phyloP scores from a whole-genome alignment of 225 moss, liverwort and hornwort genomes.

The Pseudoscleropodium purum region DNA sequence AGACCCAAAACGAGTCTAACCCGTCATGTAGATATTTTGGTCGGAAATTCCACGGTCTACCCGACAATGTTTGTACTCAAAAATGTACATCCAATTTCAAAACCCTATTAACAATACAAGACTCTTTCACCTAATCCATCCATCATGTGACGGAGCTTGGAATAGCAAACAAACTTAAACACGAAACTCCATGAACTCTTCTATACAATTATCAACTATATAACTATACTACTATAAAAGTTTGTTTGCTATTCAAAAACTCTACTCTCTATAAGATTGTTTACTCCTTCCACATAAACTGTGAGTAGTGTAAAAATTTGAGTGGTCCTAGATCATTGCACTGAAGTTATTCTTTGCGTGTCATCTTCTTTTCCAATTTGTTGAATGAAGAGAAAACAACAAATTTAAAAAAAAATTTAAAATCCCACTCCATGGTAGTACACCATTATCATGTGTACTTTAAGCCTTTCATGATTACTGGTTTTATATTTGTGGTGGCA shows the following conservation, averaged over 20 bases:
- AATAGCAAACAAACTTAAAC: background rate
- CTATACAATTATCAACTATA: too few relatives aligned
- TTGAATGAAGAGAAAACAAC: too few relatives aligned
- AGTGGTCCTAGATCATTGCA: background rate
- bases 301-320: background rate
- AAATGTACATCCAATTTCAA: background rate
- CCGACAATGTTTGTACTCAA: background rate
- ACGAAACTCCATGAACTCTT: background rate
- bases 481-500: background rate
- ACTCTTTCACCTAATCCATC: background rate
- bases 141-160: accelerated
- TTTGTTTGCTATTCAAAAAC: background rate
- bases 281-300: background rate
- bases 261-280: background rate
- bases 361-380: background rate
- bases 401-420: background rate
- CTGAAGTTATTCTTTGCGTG: background rate
- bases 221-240: background rate
- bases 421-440: background rate
- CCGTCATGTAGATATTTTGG: background rate
- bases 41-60: background rate
- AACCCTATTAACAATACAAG: background rate
- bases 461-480: background rate
- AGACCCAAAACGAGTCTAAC: background rate
- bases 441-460: background rate